A percentile compares a stretch with the other conserved stretches of the same genome.
phyloP scores from a whole-genome alignment of 1,284 basidiomycete genomes.

The Boletus subluridellus region DNA sequence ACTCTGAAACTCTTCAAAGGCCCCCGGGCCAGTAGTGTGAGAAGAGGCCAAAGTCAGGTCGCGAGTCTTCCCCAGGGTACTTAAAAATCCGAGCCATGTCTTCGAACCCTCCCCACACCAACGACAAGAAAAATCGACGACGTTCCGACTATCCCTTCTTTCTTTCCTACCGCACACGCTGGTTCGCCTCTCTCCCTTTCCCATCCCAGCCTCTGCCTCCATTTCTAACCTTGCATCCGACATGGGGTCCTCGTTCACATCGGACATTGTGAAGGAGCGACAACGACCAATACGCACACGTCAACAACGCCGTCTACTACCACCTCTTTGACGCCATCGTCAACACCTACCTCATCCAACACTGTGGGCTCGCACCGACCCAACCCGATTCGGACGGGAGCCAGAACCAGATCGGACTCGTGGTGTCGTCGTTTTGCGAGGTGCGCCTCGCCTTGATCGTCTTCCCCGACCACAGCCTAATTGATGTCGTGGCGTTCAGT shows the following conservation, averaged over 20 bases:
- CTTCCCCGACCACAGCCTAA: neutral
- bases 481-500: conserved; percentile 37
- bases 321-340: conserved; percentile 74
- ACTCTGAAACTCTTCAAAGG: neutral
- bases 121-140: conserved; percentile 34
- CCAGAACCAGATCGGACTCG: conserved; percentile 58
- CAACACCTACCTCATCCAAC: conserved; percentile 66
- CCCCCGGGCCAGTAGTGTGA: neutral
- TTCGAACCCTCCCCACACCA: neutral
- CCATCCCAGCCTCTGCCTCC: neutral
- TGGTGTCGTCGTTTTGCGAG: conserved; percentile 68
- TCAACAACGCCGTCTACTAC: conserved; percentile 78
- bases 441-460: conserved; percentile 26
- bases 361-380: conserved; percentile 52
- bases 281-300: conserved; percentile 76
- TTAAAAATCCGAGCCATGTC: conserved; percentile 1
- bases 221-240: conserved; percentile 5
- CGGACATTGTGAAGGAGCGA: conserved; percentile 53
- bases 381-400: conserved; percentile 34
- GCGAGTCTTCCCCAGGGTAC: neutral
- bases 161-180: conserved; percentile 63
- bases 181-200: conserved; percentile 42
- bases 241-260: neutral
- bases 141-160: conserved; percentile 58
- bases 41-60: neutral